Conservation (phyloP, 495 filamentous ascomycete genomes). For the Penicilliopsis zonata region DNA sequence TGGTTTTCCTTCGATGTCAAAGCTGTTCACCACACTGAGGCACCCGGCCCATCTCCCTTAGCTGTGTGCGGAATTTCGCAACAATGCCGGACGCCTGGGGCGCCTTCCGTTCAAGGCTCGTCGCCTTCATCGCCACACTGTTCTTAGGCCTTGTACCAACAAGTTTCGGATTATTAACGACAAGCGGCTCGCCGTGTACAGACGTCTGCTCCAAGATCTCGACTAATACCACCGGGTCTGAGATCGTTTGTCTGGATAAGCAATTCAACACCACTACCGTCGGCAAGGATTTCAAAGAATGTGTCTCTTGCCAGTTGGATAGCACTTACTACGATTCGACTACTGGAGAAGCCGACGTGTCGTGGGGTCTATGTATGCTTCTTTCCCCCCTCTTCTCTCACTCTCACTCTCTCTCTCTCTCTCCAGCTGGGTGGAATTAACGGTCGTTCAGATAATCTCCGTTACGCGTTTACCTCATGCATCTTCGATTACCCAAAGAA, state of each 20-base stretch:
- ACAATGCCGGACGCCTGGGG: conserved; percentile 1
- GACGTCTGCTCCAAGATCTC: conserved; percentile 32
- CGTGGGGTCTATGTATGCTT: conserved; percentile 48
- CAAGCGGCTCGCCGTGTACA: conserved; percentile 41
- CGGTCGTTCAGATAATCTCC: conserved; percentile 32
- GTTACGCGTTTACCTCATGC: conserved; percentile 34
- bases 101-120: conserved; percentile 6
- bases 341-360: conserved; percentile 40
- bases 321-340: conserved; percentile 36
- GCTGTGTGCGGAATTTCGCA: not conserved
- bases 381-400: conserved; percentile 1
- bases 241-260: conserved; percentile 44
- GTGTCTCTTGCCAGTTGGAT: conserved; percentile 45
- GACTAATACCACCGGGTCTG: conserved; percentile 31
- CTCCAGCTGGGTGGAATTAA: not conserved
- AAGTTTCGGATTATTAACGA: conserved; percentile 18
- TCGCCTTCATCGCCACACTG: conserved; percentile 4
- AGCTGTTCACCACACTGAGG: not conserved
- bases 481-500: conserved; percentile 28
- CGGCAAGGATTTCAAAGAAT: conserved; percentile 43
- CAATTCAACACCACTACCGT: conserved; percentile 27
- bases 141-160: conserved; percentile 9
- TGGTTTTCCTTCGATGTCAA: not conserved
- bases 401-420: not conserved
- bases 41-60: not conserved